Base-by-base conservation (phyloP, 176 grass and related monocot species). In the Urochloa ruziziensis region DNA sequence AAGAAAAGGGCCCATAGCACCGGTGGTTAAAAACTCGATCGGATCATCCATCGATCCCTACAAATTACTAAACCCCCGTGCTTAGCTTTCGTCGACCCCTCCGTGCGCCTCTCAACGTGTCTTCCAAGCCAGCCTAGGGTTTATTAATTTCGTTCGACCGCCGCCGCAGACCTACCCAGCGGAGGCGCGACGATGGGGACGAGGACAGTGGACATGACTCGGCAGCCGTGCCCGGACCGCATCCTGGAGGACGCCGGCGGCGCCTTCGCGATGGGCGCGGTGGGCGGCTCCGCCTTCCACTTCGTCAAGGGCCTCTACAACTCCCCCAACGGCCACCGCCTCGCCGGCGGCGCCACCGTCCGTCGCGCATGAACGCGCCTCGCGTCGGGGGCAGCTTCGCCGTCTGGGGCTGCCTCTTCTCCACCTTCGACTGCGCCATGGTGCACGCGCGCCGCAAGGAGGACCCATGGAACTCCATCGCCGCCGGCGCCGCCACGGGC, bases 391-490 rank as follows among this genome's bases (percentile, higher is more conserved):
- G 91, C 0, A 77, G 29, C 74, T 81, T 85, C 48, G 94, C 91
- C 33, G 86, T 89, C 52, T 97, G 87, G 84, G 73, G 86, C 11
- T 39, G 49, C 40, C 84, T 93, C 52, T 87, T 90, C 63, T 93
- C 84, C 46, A 35, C 78, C 78, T 86, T 91, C 76, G 91, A 89
- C 44, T 91, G 88, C 81, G 80, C 73, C 81, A 81, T 93, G 84
- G 82, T 93, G 39, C 90, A 80, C 74, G 69, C 86, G 29, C 91
- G 91, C 51, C 79, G 78, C 78, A 91, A 88, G 80, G 91, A 97
- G 78, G 94, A 97, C 67, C 78, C 84, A 49, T 93, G 91, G 94
- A 93, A 91, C 74, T 88, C 87, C 37, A 89, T 93, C 43, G 34
- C 58, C 62, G 77, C 86, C 32, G 82, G 91, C 29, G 87, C 89